Evolutionary conservation across 805 yeast species (phyloP).

Genomic region (Sugiyamaella qingdaonensis): DNA sequence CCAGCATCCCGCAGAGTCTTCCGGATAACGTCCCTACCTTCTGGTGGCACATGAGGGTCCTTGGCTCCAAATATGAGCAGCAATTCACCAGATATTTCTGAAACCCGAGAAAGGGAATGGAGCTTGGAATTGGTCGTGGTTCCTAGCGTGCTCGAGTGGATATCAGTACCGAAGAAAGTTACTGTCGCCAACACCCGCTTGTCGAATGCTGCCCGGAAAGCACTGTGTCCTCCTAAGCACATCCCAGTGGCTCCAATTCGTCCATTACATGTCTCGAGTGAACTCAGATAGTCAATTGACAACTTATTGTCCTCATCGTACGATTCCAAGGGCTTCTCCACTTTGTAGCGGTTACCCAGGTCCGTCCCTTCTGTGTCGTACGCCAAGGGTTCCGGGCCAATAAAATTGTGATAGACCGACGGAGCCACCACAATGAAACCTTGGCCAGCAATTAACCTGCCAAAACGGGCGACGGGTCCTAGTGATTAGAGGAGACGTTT

Average conservation of each 20-base stretch:
- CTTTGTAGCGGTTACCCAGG: slow-evolving; percentile 62
- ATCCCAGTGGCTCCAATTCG: slow-evolving; percentile 78
- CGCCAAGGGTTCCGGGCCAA: slow-evolving; percentile 54
- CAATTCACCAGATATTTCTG: slow-evolving; percentile 54
- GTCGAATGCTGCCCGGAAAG: slow-evolving; percentile 65
- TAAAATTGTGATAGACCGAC: slow-evolving; percentile 73
- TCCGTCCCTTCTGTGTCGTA: slow-evolving; percentile 76
- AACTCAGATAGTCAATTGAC: slow-evolving; percentile 56
- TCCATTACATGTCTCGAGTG: slow-evolving; percentile 63
- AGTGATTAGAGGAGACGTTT: slow-evolving; percentile 25
- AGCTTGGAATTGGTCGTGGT: slow-evolving; percentile 48
- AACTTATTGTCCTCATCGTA: slow-evolving; percentile 72
- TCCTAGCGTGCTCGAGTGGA: slow-evolving; percentile 65
- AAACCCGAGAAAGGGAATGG: slow-evolving; percentile 58
- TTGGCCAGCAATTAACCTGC: slow-evolving; percentile 71
- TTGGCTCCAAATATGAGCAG: slow-evolving; percentile 69
- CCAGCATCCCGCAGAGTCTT: slow-evolving; percentile 51
- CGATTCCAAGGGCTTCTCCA: slow-evolving; percentile 60
- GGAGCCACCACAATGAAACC: slow-evolving; percentile 81
- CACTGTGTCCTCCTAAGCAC: slow-evolving; percentile 84
- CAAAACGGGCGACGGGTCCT: slow-evolving; percentile 77
- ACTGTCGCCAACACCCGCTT: slow-evolving; percentile 61
- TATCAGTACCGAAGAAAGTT: slow-evolving; percentile 77
- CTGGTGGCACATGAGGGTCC: slow-evolving; percentile 77
- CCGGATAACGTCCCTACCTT: slow-evolving; percentile 70